phyloP scores from a whole-genome alignment of 2,329 filamentous ascomycete species.

The Fusarium pseudoanthophilum region DNA sequence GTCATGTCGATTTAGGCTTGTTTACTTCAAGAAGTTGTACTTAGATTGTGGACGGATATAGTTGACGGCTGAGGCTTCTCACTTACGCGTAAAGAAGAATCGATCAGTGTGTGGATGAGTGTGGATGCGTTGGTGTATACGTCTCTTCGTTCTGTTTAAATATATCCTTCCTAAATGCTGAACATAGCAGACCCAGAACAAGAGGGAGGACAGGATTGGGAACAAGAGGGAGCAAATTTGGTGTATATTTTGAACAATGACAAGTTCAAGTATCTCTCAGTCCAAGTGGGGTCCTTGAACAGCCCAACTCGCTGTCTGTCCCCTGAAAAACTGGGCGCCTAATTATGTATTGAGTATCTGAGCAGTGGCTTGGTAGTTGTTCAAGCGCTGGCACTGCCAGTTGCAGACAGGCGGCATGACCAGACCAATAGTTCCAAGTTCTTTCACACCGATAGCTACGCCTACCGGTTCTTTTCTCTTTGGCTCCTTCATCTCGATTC shows the following conservation, averaged over 20 bases:
- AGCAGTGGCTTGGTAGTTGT: not conserved
- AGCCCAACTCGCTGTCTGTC: not conserved
- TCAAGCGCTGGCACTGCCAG: not conserved
- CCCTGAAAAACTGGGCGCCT: not conserved
- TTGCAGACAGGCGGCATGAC: not conserved
- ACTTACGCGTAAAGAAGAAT: not conserved
- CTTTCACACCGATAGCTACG: not conserved
- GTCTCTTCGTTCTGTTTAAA: not conserved
- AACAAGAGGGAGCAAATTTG: not conserved
- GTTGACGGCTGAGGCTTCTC: not conserved
- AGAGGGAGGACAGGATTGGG: not conserved
- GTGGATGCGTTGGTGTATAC: too few species aligned
- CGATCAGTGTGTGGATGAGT: not conserved
- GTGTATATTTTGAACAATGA: not conserved
- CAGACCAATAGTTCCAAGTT: not conserved
- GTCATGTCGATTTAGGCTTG: not conserved
- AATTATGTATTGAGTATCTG: not conserved
- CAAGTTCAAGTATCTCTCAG: not conserved
- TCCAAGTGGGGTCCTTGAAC: not conserved
- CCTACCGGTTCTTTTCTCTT: not conserved
- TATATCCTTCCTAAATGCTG: too few species aligned
- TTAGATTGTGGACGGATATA: not conserved
- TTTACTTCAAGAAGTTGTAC: not conserved
- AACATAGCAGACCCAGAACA: not conserved
- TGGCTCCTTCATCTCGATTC: not conserved